phyloP scores from a whole-genome alignment of 352 stramenopile species.

The Elongisporangium senticosum region DNA sequence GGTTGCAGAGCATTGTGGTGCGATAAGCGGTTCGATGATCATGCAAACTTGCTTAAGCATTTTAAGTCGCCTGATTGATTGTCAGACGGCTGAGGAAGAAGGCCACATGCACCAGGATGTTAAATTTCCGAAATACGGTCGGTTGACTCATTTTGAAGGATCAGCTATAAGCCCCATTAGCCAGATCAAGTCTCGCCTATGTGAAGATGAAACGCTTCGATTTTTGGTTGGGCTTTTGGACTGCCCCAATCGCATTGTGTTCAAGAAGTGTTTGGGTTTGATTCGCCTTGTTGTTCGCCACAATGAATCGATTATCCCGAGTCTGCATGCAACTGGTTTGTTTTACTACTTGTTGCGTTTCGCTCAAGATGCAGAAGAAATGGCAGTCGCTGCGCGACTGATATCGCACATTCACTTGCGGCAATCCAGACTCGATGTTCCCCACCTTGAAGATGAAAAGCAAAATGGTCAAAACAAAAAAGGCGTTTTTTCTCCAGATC shows the following conservation, averaged over 20 bases:
- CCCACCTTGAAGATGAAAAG: slow-evolving; percentile 60
- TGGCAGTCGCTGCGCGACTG: slow-evolving; percentile 69
- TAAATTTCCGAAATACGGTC: slow-evolving; percentile 72
- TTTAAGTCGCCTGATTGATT: slow-evolving; percentile 77
- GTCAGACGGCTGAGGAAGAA: slow-evolving; percentile 78
- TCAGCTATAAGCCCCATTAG: slow-evolving; percentile 73
- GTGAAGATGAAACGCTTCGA: slow-evolving; percentile 67
- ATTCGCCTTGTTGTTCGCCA: slow-evolving; percentile 79
- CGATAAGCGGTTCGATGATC: slow-evolving; percentile 84
- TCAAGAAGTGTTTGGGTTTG: slow-evolving; percentile 78
- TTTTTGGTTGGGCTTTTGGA: slow-evolving; percentile 79
- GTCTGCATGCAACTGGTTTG: slow-evolving; percentile 74
- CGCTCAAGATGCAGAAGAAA: slow-evolving; percentile 75
- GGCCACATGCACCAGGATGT: slow-evolving; percentile 72
- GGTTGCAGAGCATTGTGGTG: slow-evolving; percentile 67
- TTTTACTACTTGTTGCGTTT: slow-evolving; percentile 87
- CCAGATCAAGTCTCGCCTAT: slow-evolving; percentile 66
- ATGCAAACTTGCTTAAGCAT: slow-evolving; percentile 85
- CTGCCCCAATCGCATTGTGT: slow-evolving; percentile 79
- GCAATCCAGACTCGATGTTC: slow-evolving; percentile 59
- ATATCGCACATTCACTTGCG: slow-evolving; percentile 82
- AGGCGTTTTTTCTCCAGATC: slow-evolving; percentile 70
- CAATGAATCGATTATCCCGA: slow-evolving; percentile 81
- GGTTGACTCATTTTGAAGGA: slow-evolving; percentile 78
- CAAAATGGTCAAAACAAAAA: slow-evolving; percentile 80